Percentiles rank a stretch among this genome's conserved stretches.
Evolutionary conservation across 116 monocot species (phyloP).

Genomic region (Cymodocea nodosa): DNA sequence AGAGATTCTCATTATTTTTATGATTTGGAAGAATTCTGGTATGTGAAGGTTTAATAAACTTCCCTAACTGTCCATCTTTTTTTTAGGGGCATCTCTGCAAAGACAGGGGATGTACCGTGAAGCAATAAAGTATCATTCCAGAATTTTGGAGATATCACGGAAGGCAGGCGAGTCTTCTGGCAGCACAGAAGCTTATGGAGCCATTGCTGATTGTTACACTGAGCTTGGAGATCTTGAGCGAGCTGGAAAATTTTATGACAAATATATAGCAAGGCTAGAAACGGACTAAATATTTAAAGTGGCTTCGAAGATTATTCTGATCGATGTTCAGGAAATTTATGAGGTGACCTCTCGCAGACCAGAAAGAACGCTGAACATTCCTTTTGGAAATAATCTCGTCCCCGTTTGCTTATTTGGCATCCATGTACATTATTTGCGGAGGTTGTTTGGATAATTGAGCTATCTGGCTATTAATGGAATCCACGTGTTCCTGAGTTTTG

Average conservation of each 20-base stretch:
- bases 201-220: slow-evolving; percentile 96
- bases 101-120: slow-evolving; percentile 89
- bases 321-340: neutral
- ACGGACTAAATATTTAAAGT: slow-evolving; percentile 28
- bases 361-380: neutral
- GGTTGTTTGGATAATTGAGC: neutral
- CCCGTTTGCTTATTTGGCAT: neutral
- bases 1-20: too few relatives aligned
- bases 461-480: neutral
- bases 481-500: neutral
- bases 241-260: slow-evolving; percentile 86
- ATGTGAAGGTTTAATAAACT: too few relatives aligned
- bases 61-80: neutral
- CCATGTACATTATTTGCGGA: neutral
- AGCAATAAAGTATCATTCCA: slow-evolving; percentile 83
- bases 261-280: slow-evolving; percentile 86
- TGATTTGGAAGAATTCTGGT: too few relatives aligned
- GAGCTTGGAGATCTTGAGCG: slow-evolving; percentile 91
- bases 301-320: neutral
- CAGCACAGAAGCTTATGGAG: slow-evolving; percentile 84
- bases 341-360: too few relatives aligned
- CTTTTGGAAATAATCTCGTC: neutral
- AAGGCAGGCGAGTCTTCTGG: slow-evolving; percentile 60
- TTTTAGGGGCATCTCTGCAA: slow-evolving; percentile 79
- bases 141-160: slow-evolving; percentile 64